Evolutionary conservation across 768 basidiomycete genomes (phyloP).

Genomic region (Mycena chlorophos): DNA sequence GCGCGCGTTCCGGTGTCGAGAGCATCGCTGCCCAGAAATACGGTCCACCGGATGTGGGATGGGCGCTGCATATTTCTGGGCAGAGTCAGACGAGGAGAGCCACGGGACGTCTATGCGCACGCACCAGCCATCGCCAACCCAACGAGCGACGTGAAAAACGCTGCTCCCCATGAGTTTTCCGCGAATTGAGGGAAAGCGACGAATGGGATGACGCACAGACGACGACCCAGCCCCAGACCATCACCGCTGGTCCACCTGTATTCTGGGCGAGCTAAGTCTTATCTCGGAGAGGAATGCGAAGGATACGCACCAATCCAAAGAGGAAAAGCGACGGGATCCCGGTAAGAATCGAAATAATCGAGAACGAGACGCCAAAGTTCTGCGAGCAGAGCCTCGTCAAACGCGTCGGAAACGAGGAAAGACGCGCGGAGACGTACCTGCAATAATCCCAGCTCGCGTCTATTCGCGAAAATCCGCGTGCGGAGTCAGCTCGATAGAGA

Average conservation of each 20-base stretch:
- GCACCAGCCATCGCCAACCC: conserved; percentile 75
- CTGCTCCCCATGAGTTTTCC: conserved; percentile 29
- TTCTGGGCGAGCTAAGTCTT: too few species aligned
- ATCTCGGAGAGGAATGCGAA: too few species aligned
- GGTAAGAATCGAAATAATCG: conserved; percentile 74
- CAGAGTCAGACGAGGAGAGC: background rate
- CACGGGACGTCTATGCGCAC: conserved; percentile 14
- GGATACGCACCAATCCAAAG: conserved; percentile 55
- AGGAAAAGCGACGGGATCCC: conserved; percentile 69
- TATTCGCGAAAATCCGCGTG: conserved; percentile 23
- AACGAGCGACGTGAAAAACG: conserved; percentile 69
- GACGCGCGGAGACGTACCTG: conserved; percentile 46
- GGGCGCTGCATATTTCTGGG: conserved; percentile 60
- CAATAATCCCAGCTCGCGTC: conserved; percentile 62
- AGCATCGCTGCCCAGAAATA: conserved; percentile 85
- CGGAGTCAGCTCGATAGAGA: background rate
- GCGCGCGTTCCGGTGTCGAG: conserved; percentile 53
- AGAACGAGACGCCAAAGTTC: conserved; percentile 77
- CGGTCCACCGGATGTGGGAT: conserved; percentile 72
- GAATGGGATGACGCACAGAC: conserved; percentile 56
- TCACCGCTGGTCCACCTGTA: conserved; percentile 73
- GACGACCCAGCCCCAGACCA: conserved; percentile 75
- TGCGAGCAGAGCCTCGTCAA: conserved; percentile 25
- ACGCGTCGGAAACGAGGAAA: conserved; percentile 7
- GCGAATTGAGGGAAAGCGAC: conserved; percentile 2